Percentiles rank a stretch among this genome's conserved stretches.
Evolutionary conservation across 345 rosid genomes (phyloP).

Genomic region (Heritiera fomes): DNA sequence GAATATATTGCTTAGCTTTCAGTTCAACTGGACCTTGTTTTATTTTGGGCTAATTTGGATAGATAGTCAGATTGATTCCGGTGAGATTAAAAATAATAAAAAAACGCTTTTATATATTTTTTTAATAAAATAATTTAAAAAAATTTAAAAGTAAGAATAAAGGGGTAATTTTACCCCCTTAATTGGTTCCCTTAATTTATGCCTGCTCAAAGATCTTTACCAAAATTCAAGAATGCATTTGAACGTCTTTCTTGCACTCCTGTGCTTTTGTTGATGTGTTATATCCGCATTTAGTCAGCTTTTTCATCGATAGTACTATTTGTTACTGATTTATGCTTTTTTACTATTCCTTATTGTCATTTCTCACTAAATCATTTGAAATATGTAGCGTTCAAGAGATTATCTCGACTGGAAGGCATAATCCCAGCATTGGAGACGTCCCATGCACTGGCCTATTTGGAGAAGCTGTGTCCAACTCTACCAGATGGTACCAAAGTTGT

Average conservation of each 20-base stretch:
- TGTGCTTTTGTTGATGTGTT: neutral
- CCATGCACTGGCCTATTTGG: conserved; percentile 77
- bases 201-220: neutral
- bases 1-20: neutral
- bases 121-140: too few relatives aligned
- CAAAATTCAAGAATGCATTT: neutral
- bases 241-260: neutral
- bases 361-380: neutral
- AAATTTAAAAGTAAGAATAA: too few relatives aligned
- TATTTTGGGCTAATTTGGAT: neutral
- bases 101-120: too few relatives aligned
- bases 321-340: neutral
- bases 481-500: conserved; percentile 62
- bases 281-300: neutral
- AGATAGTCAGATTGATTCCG: too few relatives aligned
- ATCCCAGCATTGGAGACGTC: conserved; percentile 93
- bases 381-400: conserved; percentile 78
- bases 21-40: neutral
- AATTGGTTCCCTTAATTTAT: neutral
- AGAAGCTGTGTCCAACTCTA: conserved; percentile 83
- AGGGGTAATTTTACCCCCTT: too few relatives aligned
- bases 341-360: neutral
- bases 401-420: conserved; percentile 77
- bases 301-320: neutral
- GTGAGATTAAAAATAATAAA: too few relatives aligned